phyloP scores from a whole-genome alignment of 306 rosid species.

The Begonia masoniana region DNA sequence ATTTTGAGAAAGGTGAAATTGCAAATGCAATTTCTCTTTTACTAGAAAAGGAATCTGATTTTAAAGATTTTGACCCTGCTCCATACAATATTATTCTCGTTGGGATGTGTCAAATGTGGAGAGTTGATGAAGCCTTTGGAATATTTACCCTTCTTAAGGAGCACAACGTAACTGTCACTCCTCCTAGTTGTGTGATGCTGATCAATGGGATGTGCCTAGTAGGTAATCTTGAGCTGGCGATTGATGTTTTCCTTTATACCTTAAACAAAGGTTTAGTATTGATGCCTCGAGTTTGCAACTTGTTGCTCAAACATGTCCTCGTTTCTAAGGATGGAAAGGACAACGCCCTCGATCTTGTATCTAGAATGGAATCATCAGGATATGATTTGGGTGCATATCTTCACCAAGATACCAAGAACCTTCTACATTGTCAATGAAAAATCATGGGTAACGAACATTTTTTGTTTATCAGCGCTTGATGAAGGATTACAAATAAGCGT shows the following conservation, averaged over 20 bases:
- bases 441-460: too few relatives aligned
- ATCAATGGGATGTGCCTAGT: conserved; percentile 38
- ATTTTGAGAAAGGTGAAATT: conserved; percentile 31
- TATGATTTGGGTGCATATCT: conserved; percentile 18
- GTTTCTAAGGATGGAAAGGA: conserved; percentile 22
- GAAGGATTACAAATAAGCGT: too few relatives aligned
- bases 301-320: conserved; percentile 29
- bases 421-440: conserved; percentile 12
- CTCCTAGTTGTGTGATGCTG: conserved; percentile 68
- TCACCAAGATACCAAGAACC: conserved; percentile 15
- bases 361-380: conserved; percentile 42
- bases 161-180: conserved; percentile 33
- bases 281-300: conserved; percentile 21
- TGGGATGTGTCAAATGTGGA: conserved; percentile 55
- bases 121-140: conserved; percentile 35
- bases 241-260: conserved; percentile 40
- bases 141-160: conserved; percentile 51
- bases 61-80: conserved; percentile 38
- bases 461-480: too few relatives aligned
- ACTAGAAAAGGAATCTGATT: conserved; percentile 43
- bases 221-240: conserved; percentile 35
- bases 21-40: conserved; percentile 38
- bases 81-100: conserved; percentile 73
- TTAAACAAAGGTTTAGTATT: conserved; percentile 42
- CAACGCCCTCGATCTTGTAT: conserved; percentile 28